Percentiles rank a stretch among this genome's conserved stretches.
Evolutionary conservation across 768 basidiomycete species (phyloP).

Genomic region (Tulasnella sp.): DNA sequence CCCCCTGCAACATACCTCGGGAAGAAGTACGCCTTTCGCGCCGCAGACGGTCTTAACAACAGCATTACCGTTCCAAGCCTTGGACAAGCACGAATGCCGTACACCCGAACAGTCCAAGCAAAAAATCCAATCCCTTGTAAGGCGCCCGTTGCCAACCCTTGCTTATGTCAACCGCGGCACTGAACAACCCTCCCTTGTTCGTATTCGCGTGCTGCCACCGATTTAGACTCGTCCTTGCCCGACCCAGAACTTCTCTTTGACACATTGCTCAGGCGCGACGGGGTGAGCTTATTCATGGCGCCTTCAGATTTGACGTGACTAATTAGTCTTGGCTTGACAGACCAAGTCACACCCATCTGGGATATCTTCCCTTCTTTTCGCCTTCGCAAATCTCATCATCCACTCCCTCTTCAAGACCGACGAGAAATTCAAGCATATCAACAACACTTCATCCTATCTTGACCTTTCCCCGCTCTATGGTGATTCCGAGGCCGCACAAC

Average conservation of each 20-base stretch:
- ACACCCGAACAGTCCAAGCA: conserved; percentile 65
- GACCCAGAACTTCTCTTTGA: conserved; percentile 62
- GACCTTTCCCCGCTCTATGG: conserved; percentile 70
- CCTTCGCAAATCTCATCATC: conserved; percentile 65
- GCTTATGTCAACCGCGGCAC: no score
- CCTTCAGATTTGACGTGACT: not conserved
- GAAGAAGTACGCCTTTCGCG: conserved; percentile 28
- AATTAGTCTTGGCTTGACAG: not conserved
- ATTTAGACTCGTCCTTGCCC: conserved; percentile 36
- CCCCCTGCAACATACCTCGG: conserved; percentile 47
- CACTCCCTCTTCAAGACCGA: conserved; percentile 63
- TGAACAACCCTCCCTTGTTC: not conserved
- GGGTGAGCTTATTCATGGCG: not conserved
- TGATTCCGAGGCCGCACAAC: conserved; percentile 36
- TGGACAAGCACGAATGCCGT: conserved; percentile 68
- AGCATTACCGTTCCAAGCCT: conserved; percentile 56
- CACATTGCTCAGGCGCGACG: conserved; percentile 40
- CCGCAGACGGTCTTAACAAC: conserved; percentile 68
- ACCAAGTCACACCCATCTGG: conserved; percentile 16
- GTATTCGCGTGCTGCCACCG: not conserved
- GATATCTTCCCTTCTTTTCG: conserved; percentile 23
- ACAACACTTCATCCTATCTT: conserved; percentile 58
- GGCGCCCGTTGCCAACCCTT: not conserved
- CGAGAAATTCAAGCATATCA: conserved; percentile 36
- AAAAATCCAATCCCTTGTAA: conserved; percentile 30